Conservation (phyloP, 164 flowering plant genomes). For the Tinospora cordifolia region DNA sequence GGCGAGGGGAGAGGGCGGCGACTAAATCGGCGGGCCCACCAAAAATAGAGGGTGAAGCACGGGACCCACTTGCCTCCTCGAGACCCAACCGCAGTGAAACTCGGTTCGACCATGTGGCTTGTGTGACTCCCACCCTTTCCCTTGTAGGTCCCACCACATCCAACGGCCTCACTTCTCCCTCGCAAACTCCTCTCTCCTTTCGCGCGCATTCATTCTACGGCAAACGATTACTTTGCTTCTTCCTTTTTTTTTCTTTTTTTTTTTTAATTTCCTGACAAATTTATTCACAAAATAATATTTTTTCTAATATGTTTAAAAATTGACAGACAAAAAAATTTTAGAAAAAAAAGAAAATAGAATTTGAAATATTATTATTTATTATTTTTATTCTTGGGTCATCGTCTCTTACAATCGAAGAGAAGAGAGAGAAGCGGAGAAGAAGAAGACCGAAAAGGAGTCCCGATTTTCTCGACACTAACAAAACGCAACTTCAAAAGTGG, state of each 20-base stretch:
- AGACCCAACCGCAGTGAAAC: neutral
- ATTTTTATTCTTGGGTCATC: neutral
- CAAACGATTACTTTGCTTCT: conserved; percentile 18
- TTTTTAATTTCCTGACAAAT: neutral
- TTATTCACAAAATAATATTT: neutral
- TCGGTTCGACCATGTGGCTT: conserved; percentile 3
- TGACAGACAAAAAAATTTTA: too few relatives aligned
- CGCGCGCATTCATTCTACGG: conserved; percentile 22
- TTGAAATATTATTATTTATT: conserved; percentile 4
- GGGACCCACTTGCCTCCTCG: neutral
- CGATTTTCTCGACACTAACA: conserved; percentile 9
- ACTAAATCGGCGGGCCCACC: neutral
- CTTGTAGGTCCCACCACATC: conserved; percentile 13
- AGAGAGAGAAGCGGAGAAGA: too few relatives aligned
- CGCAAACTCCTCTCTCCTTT: conserved; percentile 10
- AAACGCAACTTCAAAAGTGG: neutral
- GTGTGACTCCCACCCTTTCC: neutral
- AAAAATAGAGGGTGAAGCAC: neutral
- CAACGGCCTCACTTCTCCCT: conserved; percentile 16
- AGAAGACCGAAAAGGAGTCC: conserved; percentile 6
- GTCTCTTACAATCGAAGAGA: neutral
- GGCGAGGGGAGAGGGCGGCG: neutral
- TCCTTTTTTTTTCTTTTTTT: neutral
- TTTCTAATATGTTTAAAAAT: too few relatives aligned
- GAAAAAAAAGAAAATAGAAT: neutral